phyloP scores from a whole-genome alignment of 805 yeast genomes.

The Kazachstania viticola region DNA sequence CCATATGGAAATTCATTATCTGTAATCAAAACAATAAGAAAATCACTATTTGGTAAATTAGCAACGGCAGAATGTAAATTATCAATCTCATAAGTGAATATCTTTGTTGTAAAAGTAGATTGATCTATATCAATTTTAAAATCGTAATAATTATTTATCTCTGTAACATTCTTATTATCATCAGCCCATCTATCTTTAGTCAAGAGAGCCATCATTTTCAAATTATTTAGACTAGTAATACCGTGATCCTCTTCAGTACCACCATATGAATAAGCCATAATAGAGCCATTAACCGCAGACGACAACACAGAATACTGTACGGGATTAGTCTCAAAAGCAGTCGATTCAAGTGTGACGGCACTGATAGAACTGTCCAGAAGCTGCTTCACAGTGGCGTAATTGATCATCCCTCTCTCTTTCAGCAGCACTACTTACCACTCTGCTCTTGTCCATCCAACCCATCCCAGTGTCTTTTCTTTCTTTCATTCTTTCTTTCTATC shows the following conservation, averaged over 20 bases:
- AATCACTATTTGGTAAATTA: slow-evolving; percentile 20
- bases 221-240: slow-evolving; percentile 13
- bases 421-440: no score
- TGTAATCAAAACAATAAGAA: slow-evolving; percentile 19
- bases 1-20: slow-evolving; percentile 22
- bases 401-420: slow-evolving; percentile 9
- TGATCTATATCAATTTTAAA: slow-evolving; percentile 4
- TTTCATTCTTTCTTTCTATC: no score
- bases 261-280: slow-evolving; percentile 18
- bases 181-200: slow-evolving; percentile 26
- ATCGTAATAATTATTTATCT: slow-evolving; percentile 9
- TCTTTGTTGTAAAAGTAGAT: slow-evolving; percentile 9
- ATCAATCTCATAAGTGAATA: slow-evolving; percentile 25
- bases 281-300: slow-evolving; percentile 20
- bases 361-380: slow-evolving; percentile 11
- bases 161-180: slow-evolving; percentile 12
- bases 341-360: slow-evolving; percentile 10
- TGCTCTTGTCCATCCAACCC: no score
- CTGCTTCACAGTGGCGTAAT: slow-evolving; percentile 14
- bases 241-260: slow-evolving; percentile 1
- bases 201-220: slow-evolving; percentile 25
- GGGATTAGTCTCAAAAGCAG: slow-evolving; percentile 9
- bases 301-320: slow-evolving; percentile 19
- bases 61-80: slow-evolving; percentile 23
- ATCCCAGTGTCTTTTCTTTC: no score